Base-by-base conservation (phyloP, 1,284 basidiomycete genomes). In the Trichosporon sp. region DNA sequence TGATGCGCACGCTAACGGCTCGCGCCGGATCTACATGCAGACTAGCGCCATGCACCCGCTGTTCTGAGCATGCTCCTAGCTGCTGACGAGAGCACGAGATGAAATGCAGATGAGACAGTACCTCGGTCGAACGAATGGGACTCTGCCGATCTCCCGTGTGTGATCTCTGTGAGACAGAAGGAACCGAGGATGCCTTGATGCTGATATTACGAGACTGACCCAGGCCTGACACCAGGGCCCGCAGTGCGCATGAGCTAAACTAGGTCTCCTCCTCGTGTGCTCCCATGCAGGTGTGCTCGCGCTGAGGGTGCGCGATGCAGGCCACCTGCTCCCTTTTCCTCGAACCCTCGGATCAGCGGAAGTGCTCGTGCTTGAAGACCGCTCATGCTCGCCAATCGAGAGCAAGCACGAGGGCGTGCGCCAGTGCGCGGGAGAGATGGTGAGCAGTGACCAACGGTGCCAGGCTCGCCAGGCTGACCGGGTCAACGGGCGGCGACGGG, bases 131-230 rank as follows among this genome's bases (percentile, higher is more conserved):
- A 51, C 9, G 12, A 25, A 25, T 23, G 56, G 15, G 15, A 60
- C 29, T 18, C 56, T 32, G 56, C 32, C 56, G 56, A 60, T 60
- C 56, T 60, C 56, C 56, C 56, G 56, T 60, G 56, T 32, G 56
- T 32, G 29, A 60, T 60, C 56, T 60, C 56, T 60, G 27, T 32
- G 31, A 60, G 56, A 60, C 56, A 60, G 15, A 18, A 6, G 27
- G 18, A 18, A 18, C 56, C 27, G 27, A 31, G 15, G 12, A 58
- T 7, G 29, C 56, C 44, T 51, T 2, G 44, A 13, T 2, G 18
- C 44, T n/a, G 44, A 8, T 31, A 60, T 29, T 60, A 60, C 27
- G 56, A 31, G 18, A 31, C 27, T 13, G 8, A 15, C 21, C 29
- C 56, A n/a, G 18, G 23, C 3, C 25, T n/a, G n/a, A 29, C 21